Evolutionary conservation across 73 alveolate species (phyloP), one percentile per base, ranked within the genome.

Genomic region (Diophrys sp.): DNA sequence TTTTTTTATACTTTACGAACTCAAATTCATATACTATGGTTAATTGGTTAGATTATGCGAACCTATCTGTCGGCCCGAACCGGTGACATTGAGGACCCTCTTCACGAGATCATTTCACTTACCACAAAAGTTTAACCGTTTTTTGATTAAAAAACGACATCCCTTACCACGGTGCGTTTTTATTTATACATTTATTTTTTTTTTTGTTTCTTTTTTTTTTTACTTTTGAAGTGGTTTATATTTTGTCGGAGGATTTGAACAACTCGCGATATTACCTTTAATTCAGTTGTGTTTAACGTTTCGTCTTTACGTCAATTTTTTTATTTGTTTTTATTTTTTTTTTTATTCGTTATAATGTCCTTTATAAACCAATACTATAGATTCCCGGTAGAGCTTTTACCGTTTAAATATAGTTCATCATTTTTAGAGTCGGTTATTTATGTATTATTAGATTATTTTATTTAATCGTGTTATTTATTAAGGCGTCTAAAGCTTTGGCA

Each of bases 121-220:
- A 79, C 56, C 87, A 79, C 29, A 69, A 34, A 25, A 71, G 72
- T 14, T 54, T 67, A 54, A 72, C 81, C 29, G 74, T 71, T n/a
- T 79, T 71, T 79, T 79, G 87, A 71, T 29, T 72, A 29, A 79
- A 79, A 79, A 71, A 79, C 31, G 87, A 79, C 29, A 29, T 31
- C 24, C 87, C 87, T 8, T 79, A 69, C 28, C 62, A 30, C 14
- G 53, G n/a, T 29, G 80, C 81, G 23, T 79, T 79, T 23, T 33
- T 79, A 11, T 69, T 79, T 27, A 28, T 79, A 71, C 70, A 79
- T 71, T 2, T 72, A 2, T 79, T 70, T 70, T 79, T 71, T 79
- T 71, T 71, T 33, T 79, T 79, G 25, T 25, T 31, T 29, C 23
- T 29, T 79, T 30, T 79, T 79, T 71, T 79, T 71, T 71, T 8